phyloP scores from a whole-genome alignment of 2,329 filamentous ascomycete genomes.

The Macrophomina tecta region DNA sequence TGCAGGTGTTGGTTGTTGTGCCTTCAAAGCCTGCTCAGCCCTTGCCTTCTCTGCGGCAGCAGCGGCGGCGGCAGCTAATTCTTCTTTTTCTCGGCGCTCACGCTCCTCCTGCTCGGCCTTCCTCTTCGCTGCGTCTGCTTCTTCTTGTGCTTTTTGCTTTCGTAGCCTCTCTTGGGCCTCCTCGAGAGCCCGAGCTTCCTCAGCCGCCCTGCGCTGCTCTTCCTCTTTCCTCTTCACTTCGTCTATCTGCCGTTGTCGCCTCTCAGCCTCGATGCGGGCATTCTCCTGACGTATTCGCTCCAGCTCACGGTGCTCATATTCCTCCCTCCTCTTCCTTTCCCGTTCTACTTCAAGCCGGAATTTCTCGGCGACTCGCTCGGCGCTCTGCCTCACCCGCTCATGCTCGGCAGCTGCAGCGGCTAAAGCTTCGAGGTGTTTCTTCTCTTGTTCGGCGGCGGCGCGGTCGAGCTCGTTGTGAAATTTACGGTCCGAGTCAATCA shows the following conservation, averaged over 20 bases:
- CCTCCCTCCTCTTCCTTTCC: constrained; percentile 40
- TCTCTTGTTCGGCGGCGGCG: constrained; percentile 66
- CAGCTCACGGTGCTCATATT: constrained; percentile 44
- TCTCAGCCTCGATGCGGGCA: constrained; percentile 48
- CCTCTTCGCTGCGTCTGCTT: constrained; percentile 26
- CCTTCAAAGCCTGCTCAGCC: constrained; percentile 37
- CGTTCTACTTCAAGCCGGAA: constrained; percentile 52
- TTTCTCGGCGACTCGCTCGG: constrained; percentile 60
- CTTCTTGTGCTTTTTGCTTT: constrained; percentile 39
- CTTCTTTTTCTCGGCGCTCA: constrained; percentile 33
- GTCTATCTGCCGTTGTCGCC: constrained; percentile 42
- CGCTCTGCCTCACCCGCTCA: constrained; percentile 65
- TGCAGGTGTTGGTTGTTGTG: constrained; percentile 3
- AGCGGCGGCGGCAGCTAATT: constrained; percentile 28
- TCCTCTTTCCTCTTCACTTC: constrained; percentile 40
- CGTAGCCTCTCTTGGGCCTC: constrained; percentile 41
- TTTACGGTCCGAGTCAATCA: constrained; percentile 48
- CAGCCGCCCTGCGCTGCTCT: constrained; percentile 37
- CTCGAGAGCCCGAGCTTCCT: constrained; percentile 35
- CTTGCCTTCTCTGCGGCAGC: constrained; percentile 34
- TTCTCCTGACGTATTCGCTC: constrained; percentile 52
- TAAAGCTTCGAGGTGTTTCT: constrained; percentile 69
- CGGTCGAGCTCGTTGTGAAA: constrained; percentile 67
- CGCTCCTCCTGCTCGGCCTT: constrained; percentile 35
- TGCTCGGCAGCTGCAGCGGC: constrained; percentile 70